Evolutionary conservation across 129 eudicot genomes (phyloP).

Genomic region (Silybum marianum): DNA sequence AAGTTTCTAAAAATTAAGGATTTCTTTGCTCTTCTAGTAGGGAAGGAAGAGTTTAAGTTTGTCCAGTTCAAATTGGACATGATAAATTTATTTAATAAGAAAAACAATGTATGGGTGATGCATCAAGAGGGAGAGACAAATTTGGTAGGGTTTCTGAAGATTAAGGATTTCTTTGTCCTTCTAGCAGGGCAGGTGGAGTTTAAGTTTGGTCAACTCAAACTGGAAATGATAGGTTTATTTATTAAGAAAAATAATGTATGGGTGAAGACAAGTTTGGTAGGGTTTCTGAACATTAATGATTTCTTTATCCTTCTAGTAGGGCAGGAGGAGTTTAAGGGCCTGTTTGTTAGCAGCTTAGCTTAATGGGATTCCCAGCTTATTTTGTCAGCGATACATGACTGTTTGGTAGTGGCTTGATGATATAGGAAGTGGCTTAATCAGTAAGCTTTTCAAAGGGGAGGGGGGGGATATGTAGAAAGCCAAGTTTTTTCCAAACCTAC

Average conservation of each 20-base stretch:
- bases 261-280: constrained; percentile 1
- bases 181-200: not conserved
- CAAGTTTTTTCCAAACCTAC: not conserved
- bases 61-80: not conserved
- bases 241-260: not conserved
- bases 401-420: not conserved
- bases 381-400: not conserved
- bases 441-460: not conserved
- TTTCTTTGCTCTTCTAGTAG: not conserved
- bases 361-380: not conserved
- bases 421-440: too few relatives aligned
- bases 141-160: not conserved
- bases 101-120: not conserved
- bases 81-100: not conserved
- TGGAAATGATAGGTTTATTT: not conserved
- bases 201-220: not conserved
- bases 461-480: not conserved
- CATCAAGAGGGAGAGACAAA: constrained; percentile 6
- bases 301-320: not conserved
- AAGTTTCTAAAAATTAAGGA: not conserved
- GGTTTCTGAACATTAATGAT: not conserved
- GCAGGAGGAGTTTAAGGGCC: too few relatives aligned
- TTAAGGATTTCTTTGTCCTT: not conserved
- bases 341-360: not conserved
- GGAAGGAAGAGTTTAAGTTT: not conserved